A percentile compares a stretch with the other conserved stretches of the same genome.
phyloP scores from a whole-genome alignment of 805 yeast genomes.

The Wickerhamiella siamensis region DNA sequence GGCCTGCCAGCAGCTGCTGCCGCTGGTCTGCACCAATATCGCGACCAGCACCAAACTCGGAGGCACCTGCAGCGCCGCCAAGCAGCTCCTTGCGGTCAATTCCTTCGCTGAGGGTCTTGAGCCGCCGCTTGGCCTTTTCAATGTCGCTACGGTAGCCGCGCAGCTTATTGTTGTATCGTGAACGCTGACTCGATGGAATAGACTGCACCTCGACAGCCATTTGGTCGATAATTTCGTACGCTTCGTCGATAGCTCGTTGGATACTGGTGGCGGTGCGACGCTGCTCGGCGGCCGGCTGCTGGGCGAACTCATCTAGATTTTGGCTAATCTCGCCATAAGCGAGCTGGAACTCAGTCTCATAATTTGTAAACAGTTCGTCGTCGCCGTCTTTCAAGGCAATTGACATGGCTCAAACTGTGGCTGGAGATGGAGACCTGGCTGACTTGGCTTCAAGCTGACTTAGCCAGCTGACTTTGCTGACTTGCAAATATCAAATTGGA shows the following conservation, averaged over 20 bases:
- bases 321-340: constrained; percentile 57
- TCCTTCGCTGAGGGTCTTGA: constrained; percentile 44
- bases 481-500: too few species aligned
- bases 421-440: too few species aligned
- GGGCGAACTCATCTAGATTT: constrained; percentile 42
- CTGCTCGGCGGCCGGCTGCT: constrained; percentile 29
- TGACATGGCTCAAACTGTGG: too few species aligned
- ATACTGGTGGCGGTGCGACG: constrained; percentile 20
- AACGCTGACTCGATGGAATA: constrained; percentile 59
- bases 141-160: constrained; percentile 53
- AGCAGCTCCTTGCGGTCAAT: constrained; percentile 61
- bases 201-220: constrained; percentile 77
- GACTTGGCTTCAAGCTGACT: too few species aligned
- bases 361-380: constrained; percentile 40
- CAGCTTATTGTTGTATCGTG: constrained; percentile 57
- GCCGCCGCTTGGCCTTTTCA: constrained; percentile 38
- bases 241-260: constrained; percentile 47
- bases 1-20: constrained; percentile 61
- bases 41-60: constrained; percentile 8
- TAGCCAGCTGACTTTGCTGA: too few species aligned
- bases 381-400: constrained; percentile 1
- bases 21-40: constrained; percentile 49
- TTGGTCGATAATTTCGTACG: constrained; percentile 68
- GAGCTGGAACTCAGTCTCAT: constrained; percentile 59
- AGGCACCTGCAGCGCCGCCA: constrained; percentile 34